phyloP scores from a whole-genome alignment of 352 stramenopile species.

The Phytophthora sansomeana region DNA sequence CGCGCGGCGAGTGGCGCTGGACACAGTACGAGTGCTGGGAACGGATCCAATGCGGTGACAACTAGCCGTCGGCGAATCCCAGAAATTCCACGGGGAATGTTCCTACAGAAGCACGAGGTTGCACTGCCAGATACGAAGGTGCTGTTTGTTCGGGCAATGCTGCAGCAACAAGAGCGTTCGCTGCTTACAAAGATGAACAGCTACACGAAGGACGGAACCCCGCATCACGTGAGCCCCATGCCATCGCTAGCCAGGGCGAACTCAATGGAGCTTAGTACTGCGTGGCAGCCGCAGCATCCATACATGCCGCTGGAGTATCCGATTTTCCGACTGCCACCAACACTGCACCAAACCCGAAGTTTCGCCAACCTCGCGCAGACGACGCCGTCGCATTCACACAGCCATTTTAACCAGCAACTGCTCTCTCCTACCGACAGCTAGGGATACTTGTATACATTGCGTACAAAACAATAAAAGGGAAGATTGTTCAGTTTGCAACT shows the following conservation, averaged over 20 bases:
- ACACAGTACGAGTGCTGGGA: slow-evolving; percentile 19
- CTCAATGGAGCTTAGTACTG: slow-evolving; percentile 52
- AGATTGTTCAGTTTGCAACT: neutral
- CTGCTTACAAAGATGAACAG: slow-evolving; percentile 72
- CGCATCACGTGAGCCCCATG: slow-evolving; percentile 30
- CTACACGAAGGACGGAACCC: slow-evolving; percentile 31
- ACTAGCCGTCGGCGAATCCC: slow-evolving; percentile 44
- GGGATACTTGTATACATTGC: neutral
- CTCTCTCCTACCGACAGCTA: slow-evolving; percentile 14
- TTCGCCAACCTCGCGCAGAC: slow-evolving; percentile 40
- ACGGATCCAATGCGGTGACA: slow-evolving; percentile 30
- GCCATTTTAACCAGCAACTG: slow-evolving; percentile 17
- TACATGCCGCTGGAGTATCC: slow-evolving; percentile 61
- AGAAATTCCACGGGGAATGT: slow-evolving; percentile 61
- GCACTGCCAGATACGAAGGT: slow-evolving; percentile 77
- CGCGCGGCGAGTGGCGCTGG: slow-evolving; percentile 36
- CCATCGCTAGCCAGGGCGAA: slow-evolving; percentile 43
- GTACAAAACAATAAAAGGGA: slow-evolving; percentile 9
- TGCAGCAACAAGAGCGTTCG: slow-evolving; percentile 86
- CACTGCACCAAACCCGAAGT: slow-evolving; percentile 48
- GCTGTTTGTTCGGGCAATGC: slow-evolving; percentile 84
- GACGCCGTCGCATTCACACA: slow-evolving; percentile 16
- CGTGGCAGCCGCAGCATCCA: slow-evolving; percentile 51
- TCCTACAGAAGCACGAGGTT: slow-evolving; percentile 83
- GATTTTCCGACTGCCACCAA: slow-evolving; percentile 67